Evolutionary conservation across 2,329 filamentous ascomycete genomes (phyloP).

Genomic region (Fusarium liriodendri): DNA sequence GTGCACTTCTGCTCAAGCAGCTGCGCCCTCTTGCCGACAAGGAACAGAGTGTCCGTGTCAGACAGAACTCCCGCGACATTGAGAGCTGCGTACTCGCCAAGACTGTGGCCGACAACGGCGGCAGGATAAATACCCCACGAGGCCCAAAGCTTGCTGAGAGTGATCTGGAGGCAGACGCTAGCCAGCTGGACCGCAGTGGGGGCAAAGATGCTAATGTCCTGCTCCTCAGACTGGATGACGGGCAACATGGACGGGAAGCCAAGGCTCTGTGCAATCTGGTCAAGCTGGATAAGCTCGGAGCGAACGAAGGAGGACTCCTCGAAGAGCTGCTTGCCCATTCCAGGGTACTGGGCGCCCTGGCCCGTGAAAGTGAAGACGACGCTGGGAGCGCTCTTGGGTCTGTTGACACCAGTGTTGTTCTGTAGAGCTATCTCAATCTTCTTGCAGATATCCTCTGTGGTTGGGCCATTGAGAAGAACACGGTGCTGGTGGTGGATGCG

Average conservation of each 20-base stretch:
- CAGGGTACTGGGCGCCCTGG: conserved; percentile 53
- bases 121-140: conserved; percentile 54
- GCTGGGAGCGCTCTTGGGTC: conserved; percentile 21
- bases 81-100: conserved; percentile 56
- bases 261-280: conserved; percentile 43
- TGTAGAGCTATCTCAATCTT: conserved; percentile 17
- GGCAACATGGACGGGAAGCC: conserved; percentile 53
- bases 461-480: conserved; percentile 44
- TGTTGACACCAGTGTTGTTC: conserved; percentile 12
- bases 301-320: conserved; percentile 47
- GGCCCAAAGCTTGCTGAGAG: conserved; percentile 55
- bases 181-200: conserved; percentile 52
- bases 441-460: not conserved
- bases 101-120: conserved; percentile 62
- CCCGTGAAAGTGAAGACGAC: conserved; percentile 57
- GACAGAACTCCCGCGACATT: conserved; percentile 72
- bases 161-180: conserved; percentile 54
- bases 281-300: conserved; percentile 46
- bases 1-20: conserved; percentile 67
- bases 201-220: conserved; percentile 23
- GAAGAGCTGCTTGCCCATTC: conserved; percentile 51
- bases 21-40: conserved; percentile 70
- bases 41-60: conserved; percentile 68
- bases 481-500: conserved; percentile 56
- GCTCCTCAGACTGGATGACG: conserved; percentile 22